Conservation (phyloP, 352 stramenopile genomes). For the Phytopythium sindhum region DNA sequence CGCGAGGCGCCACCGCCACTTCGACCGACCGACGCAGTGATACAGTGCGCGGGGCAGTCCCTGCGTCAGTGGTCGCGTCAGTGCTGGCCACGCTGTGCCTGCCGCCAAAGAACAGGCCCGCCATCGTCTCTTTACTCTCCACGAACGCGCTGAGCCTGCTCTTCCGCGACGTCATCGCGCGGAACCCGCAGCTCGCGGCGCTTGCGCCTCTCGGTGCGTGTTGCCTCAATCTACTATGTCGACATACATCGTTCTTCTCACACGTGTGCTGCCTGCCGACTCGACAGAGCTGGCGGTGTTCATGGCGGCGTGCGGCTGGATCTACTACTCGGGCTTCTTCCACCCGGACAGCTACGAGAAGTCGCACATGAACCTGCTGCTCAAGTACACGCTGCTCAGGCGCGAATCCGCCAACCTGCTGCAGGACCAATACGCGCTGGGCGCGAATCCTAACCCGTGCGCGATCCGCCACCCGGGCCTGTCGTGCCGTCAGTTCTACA, state of each 20-base stretch:
- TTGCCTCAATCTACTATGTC: background rate
- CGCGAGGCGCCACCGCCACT: background rate
- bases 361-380: constrained; percentile 53
- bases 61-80: constrained; percentile 31
- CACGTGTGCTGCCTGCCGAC: background rate
- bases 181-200: constrained; percentile 27
- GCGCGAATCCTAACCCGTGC: constrained; percentile 49
- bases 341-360: constrained; percentile 54
- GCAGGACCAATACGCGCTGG: constrained; percentile 36
- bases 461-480: constrained; percentile 36
- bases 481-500: constrained; percentile 38
- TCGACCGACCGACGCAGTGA: background rate
- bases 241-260: background rate
- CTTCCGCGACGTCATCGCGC: constrained; percentile 21
- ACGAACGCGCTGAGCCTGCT: constrained; percentile 43
- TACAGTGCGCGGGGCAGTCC: constrained; percentile 4
- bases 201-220: constrained; percentile 27
- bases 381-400: constrained; percentile 52
- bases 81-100: constrained; percentile 30
- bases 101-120: constrained; percentile 30
- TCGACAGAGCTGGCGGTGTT: constrained; percentile 45
- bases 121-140: constrained; percentile 46
- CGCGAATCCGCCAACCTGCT: constrained; percentile 25
- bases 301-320: constrained; percentile 50
- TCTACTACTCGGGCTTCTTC: constrained; percentile 60